These are phyloP conservation scores for Laguncularia racemosa DNA, from an alignment of 345 rosid species.

Conservation along the genomic window DNA sequence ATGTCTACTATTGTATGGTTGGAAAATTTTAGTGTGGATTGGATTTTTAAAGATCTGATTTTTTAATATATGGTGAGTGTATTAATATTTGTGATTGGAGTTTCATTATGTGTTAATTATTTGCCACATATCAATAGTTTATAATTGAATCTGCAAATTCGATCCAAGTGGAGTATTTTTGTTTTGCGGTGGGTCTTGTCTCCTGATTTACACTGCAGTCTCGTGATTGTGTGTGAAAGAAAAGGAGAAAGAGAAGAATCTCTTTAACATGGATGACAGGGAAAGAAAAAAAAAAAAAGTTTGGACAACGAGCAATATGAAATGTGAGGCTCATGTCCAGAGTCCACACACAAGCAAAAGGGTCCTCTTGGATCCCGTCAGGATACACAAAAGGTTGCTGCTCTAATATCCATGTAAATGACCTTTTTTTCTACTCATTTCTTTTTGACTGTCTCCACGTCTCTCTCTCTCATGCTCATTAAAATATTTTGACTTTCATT, in stretches of 20 bases:
- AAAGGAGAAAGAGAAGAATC: conserved; percentile 9
- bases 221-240: conserved; percentile 10
- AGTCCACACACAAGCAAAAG: conserved; percentile 10
- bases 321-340: conserved; percentile 8
- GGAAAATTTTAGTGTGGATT: too few relatives aligned
- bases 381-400: background rate
- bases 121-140: too few relatives aligned
- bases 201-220: conserved; percentile 16
- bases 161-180: too few relatives aligned
- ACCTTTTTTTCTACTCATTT: conserved; percentile 9
- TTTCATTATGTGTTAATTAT: too few relatives aligned
- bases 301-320: background rate
- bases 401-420: conserved; percentile 6
- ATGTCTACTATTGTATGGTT: too few relatives aligned
- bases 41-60: too few relatives aligned
- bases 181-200: conserved; percentile 14
- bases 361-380: conserved; percentile 25
- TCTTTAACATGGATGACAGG: background rate
- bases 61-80: too few relatives aligned
- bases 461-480: conserved; percentile 6
- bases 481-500: too few relatives aligned
- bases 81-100: too few relatives aligned
- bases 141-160: too few relatives aligned
- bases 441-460: conserved; percentile 22
- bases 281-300: background rate